A percentile compares a stretch with the other conserved stretches of the same genome.
These are phyloP conservation scores for Allantophomopsis cytisporea DNA, from an alignment of 2,329 filamentous ascomycete genomes.

Conservation along the genomic window DNA sequence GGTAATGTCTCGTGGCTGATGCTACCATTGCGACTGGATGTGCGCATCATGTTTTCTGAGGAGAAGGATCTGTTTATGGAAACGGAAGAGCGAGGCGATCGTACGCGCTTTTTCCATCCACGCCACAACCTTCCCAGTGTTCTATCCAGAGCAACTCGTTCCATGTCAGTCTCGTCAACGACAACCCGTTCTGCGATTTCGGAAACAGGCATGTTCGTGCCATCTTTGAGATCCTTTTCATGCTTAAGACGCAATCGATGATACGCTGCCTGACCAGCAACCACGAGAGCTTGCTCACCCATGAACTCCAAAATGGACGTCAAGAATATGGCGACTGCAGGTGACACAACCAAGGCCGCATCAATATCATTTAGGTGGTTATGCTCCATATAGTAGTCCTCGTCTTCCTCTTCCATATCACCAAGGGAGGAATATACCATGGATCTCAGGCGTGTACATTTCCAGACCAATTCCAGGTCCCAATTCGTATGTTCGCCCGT, in stretches of 20 bases:
- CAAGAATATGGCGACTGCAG: constrained; percentile 87
- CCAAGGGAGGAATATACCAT: constrained; percentile 98
- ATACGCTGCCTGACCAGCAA: constrained; percentile 75
- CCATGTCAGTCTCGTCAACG: constrained; percentile 87
- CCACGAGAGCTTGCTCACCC: constrained; percentile 79
- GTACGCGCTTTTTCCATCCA: constrained; percentile 81
- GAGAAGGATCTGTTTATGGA: constrained; percentile 33
- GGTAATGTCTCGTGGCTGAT: too few species aligned
- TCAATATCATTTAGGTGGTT: constrained; percentile 47
- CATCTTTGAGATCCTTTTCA: constrained; percentile 44
- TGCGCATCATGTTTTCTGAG: constrained; percentile 3
- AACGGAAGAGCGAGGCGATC: constrained; percentile 36
- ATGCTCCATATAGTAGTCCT: constrained; percentile 75
- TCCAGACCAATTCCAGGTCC: constrained; percentile 91
- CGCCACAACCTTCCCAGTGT: constrained; percentile 85
- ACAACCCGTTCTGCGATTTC: constrained; percentile 52
- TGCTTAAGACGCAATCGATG: constrained; percentile 46
- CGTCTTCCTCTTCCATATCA: constrained; percentile 95
- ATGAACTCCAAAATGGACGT: constrained; percentile 91
- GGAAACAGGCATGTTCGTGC: constrained; percentile 24
- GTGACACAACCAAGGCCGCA: constrained; percentile 54
- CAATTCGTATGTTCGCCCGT: constrained; percentile 42
- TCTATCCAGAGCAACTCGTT: constrained; percentile 80
- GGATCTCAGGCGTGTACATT: constrained; percentile 78
- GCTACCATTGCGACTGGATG: too few species aligned